Evolutionary conservation across 2,329 filamentous ascomycete genomes (phyloP), one percentile per base, ranked within the genome.

Genomic region (Colletotrichum tofieldiae): DNA sequence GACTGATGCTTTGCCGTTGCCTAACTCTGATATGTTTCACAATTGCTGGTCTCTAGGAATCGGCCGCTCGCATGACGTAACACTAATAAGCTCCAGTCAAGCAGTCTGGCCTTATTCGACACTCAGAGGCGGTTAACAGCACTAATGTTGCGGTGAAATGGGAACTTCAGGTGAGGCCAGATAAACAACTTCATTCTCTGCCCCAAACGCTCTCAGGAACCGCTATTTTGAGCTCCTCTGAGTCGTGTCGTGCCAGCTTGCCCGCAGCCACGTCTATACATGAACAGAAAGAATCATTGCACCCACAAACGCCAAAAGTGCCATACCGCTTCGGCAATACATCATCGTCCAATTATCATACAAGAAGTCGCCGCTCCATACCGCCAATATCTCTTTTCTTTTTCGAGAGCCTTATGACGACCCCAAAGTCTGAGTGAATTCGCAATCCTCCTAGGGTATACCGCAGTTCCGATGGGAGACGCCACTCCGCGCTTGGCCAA

Each of bases 311-410:
- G 71, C 71, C 71, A 41, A 58, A 45, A 51, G 67, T 71, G 71
- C 71, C 71, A 59, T 59, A 41, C 47, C 67, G 67, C 67, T 71
- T 26, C 61, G 67, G 71, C 55, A 67, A 66, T 63, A 73, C 71
- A 71, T 73, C 71, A 64, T 65, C 65, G 70, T 60, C 61, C 67
- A 51, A 59, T 52, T 73, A 73, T 73, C 67, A 73, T 73, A 72
- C 71, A 73, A 71, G 61, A 73, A 73, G 61, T 63, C 51, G 67
- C 61, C 59, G 62, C 67, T 65, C 37, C 52, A 51, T 58, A 9
- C 60, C 45, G 35, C 69, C 49, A 54, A 41, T 47, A 9, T 35
- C 54, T 56, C 35, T 39, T 52, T 51, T 6, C 58, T 63, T 59
- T 54, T 55, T 49, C 56, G 49, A 59, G 47, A 67, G 23, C 49